A percentile compares a stretch with the other conserved stretches of the same genome.
Conservation (phyloP, 805 yeast species). For the Candida nitratophila region DNA sequence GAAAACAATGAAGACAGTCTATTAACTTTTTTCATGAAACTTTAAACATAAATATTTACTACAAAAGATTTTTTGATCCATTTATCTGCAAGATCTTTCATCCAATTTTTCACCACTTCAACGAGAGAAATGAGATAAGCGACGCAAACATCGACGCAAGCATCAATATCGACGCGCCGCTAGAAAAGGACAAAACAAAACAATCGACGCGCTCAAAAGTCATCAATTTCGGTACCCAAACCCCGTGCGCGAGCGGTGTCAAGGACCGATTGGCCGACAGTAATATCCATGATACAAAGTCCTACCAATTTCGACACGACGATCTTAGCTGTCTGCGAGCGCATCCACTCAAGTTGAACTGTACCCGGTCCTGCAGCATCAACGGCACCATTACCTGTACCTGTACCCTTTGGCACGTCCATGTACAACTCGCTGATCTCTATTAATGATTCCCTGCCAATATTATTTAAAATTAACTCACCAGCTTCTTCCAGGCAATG, state of each 20-base stretch:
- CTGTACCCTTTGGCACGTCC: no score
- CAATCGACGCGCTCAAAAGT: constrained; percentile 21
- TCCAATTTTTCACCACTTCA: no score
- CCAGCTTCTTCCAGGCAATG: constrained; percentile 59
- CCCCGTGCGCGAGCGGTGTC: constrained; percentile 17
- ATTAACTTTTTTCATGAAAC: no score
- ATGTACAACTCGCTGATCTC: constrained; percentile 37
- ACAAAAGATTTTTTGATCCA: no score
- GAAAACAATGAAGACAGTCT: no score
- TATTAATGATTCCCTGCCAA: constrained; percentile 31
- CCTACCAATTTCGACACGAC: constrained; percentile 54
- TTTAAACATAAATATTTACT: no score
- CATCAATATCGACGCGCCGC: no score
- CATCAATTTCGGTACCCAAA: constrained; percentile 26
- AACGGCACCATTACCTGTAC: no score
- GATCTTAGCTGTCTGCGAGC: constrained; percentile 20
- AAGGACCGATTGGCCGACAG: constrained; percentile 40
- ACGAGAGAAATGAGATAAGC: no score
- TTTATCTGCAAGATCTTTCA: no score
- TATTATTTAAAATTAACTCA: constrained; percentile 44
- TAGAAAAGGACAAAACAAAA: no score
- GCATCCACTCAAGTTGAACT: constrained; percentile 4
- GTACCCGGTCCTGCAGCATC: constrained; percentile 3
- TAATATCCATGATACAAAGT: constrained; percentile 55
- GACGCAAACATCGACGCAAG: no score